Base-by-base conservation (phyloP, 345 rosid genomes). In the Microthlaspi erraticum region DNA sequence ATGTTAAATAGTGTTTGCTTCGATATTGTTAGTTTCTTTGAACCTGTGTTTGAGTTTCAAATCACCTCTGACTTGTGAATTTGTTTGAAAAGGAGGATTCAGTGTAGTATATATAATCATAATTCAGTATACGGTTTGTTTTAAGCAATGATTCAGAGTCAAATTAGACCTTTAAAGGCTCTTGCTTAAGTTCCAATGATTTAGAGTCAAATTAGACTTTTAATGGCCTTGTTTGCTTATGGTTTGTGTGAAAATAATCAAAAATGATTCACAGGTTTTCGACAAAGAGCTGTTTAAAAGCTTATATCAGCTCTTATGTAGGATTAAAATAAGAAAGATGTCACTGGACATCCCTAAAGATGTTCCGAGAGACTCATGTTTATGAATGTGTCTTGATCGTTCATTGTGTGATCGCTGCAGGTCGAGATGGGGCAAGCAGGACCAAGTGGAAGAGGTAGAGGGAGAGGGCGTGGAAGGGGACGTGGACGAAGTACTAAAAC, bases 391-490 rank as follows among this genome's bases (percentile, higher is more conserved):
- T 48, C 14, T 63, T 39, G 42, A 64, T 64, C n/a, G 16, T 37
- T 2, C 13, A 33, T 32, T 68, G 26, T 61, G 60, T 49, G 19
- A 26, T 78, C 9, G 59, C 29, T 83, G 70, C 89, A 94, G 96
- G 87, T 75, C 19, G 97, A 93, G 70, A 77, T 52, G 69, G 81
- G 85, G 52, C 89, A 85, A 76, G 77, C 83, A 1, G 84, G 96
- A 57, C 59, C 86, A 36, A 87, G 93, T 43, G 92, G 92, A 77
- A 82, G 92, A 69, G 97, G 97, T 39, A 85, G 97, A 75, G 98
- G 98, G 50, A 84, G 97, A 34, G 97, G 98, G 42, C 86, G 98
- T 52, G 98, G 98, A 70, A 83, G 97, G 59, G 98, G 98, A 50
- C 96, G 96, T 10, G 97, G 97, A 32, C 80, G 97, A 56, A 83